phyloP scores from a whole-genome alignment of 78 protist genomes.

The Isochrysis galbana region DNA sequence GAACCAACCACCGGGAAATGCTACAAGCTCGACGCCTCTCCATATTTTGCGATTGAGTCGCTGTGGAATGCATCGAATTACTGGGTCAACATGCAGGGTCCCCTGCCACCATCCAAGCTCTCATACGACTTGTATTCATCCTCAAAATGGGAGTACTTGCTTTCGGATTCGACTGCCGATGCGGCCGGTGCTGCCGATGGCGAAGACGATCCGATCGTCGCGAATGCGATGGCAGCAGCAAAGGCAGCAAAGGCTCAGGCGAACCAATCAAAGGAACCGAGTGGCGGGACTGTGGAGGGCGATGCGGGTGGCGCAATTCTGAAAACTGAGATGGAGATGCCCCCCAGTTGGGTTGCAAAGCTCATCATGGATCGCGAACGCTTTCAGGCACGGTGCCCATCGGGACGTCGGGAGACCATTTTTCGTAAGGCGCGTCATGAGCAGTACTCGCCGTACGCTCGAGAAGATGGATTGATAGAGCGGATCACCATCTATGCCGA shows the following conservation, averaged over 20 bases:
- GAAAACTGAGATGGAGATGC: not conserved
- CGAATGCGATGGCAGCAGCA: not conserved
- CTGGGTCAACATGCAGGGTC: constrained; percentile 64
- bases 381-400: constrained; percentile 46
- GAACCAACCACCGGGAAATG: constrained; percentile 67
- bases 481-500: not conserved
- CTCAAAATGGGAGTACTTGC: constrained; percentile 39
- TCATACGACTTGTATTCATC: constrained; percentile 11
- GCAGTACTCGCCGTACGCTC: constrained; percentile 28
- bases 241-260: too few relatives aligned
- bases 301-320: not conserved
- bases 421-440: not conserved
- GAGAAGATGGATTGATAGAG: not conserved
- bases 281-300: too few relatives aligned
- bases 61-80: constrained; percentile 55
- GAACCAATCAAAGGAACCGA: too few relatives aligned
- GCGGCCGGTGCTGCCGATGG: not conserved
- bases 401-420: not conserved
- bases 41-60: constrained; percentile 62
- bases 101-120: not conserved
- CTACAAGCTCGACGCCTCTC: not conserved
- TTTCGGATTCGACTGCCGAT: not conserved
- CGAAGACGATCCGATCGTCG: not conserved
- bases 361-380: not conserved
- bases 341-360: constrained; percentile 36